phyloP scores from a whole-genome alignment of 257 asterid genomes.

The Lycium barbarum region DNA sequence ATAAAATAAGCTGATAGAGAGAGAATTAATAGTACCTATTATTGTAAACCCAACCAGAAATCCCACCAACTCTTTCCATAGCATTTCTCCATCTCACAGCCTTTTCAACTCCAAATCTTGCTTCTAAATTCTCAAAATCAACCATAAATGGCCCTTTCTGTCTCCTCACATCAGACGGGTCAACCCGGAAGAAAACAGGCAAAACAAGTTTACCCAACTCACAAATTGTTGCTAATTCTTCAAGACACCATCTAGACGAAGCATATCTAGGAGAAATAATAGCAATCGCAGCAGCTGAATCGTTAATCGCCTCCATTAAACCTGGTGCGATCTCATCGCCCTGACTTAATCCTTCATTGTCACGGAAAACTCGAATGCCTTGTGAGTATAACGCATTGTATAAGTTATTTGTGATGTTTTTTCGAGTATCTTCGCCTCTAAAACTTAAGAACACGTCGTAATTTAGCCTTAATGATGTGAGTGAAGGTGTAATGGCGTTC shows the following conservation, averaged over 20 bases:
- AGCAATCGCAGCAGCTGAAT: conserved; percentile 46
- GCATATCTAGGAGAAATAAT: conserved; percentile 43
- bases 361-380: conserved; percentile 41
- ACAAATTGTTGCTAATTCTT: conserved; percentile 41
- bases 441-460: conserved; percentile 45
- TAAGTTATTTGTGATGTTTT: conserved; percentile 31
- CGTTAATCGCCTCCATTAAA: conserved; percentile 37
- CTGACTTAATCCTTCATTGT: conserved; percentile 36
- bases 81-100: conserved; percentile 46
- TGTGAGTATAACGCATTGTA: conserved; percentile 32
- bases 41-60: conserved; percentile 36
- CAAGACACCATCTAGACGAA: conserved; percentile 46
- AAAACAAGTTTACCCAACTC: conserved; percentile 33
- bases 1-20: neutral
- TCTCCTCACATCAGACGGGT: conserved; percentile 43
- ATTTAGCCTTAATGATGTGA: conserved; percentile 32
- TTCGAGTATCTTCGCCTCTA: conserved; percentile 47
- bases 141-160: conserved; percentile 39
- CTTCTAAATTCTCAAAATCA: conserved; percentile 34
- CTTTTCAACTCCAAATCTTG: conserved; percentile 24
- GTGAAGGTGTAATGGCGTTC: neutral
- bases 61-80: conserved; percentile 41
- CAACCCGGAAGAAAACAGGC: conserved; percentile 40
- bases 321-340: conserved; percentile 39
- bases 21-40: conserved; percentile 20